These are phyloP conservation scores for Penicillium manginii DNA, from an alignment of 495 filamentous ascomycete genomes.

Conservation along the genomic window DNA sequence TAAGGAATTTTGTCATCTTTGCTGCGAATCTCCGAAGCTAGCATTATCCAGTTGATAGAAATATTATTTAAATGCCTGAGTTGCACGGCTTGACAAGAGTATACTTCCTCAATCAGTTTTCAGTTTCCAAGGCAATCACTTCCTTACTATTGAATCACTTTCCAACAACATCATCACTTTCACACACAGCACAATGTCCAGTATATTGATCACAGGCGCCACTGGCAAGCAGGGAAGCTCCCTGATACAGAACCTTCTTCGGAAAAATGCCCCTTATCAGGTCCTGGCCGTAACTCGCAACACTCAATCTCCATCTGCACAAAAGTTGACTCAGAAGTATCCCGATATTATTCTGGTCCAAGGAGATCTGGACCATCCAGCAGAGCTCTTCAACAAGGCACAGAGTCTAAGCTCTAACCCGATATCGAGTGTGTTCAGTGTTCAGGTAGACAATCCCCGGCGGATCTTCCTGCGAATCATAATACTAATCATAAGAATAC, in stretches of 20 bases:
- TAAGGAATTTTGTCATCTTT: not conserved
- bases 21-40: not conserved
- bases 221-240: slow-evolving; percentile 70
- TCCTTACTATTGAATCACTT: not conserved
- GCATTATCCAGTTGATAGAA: not conserved
- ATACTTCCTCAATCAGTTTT: not conserved
- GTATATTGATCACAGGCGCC: slow-evolving; percentile 69
- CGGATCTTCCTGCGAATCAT: slow-evolving; percentile 2
- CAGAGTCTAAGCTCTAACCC: slow-evolving; percentile 41
- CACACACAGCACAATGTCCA: not conserved
- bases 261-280: slow-evolving; percentile 48
- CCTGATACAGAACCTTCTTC: slow-evolving; percentile 60
- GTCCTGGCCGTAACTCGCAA: slow-evolving; percentile 75
- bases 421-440: slow-evolving; percentile 58
- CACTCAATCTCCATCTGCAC: slow-evolving; percentile 52
- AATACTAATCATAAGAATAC: slow-evolving; percentile 34
- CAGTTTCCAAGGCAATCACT: not conserved
- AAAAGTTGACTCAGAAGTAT: slow-evolving; percentile 49
- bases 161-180: not conserved
- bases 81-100: not conserved
- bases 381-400: slow-evolving; percentile 55
- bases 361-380: slow-evolving; percentile 57
- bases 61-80: not conserved
- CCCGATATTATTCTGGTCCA: slow-evolving; percentile 55
- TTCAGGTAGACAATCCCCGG: slow-evolving; percentile 35